phyloP scores from a whole-genome alignment of 2,329 filamentous ascomycete genomes.

The Drechslera avenae region DNA sequence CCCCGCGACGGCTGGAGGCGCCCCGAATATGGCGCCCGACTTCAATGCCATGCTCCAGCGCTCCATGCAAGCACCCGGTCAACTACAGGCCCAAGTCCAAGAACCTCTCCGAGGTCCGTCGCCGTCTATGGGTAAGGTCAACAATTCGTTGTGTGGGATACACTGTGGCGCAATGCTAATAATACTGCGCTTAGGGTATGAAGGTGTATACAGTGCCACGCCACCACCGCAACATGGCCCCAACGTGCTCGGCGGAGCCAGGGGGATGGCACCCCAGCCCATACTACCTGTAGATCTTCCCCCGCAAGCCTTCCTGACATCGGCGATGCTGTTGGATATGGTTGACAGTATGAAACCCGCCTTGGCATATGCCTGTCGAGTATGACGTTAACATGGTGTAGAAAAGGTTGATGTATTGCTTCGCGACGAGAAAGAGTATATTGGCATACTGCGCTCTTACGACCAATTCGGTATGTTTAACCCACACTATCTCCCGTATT shows the following conservation, averaged over 20 bases:
- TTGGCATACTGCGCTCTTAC: constrained; percentile 92
- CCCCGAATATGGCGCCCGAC: constrained; percentile 37
- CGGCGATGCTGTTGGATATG: constrained; percentile 90
- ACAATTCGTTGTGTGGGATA: constrained; percentile 1
- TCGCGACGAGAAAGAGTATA: constrained; percentile 90
- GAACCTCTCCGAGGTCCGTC: constrained; percentile 34
- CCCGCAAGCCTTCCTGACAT: constrained; percentile 98
- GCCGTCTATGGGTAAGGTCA: constrained; percentile 33
- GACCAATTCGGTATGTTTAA: constrained; percentile 83
- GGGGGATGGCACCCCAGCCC: constrained; percentile 28
- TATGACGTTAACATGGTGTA: constrained; percentile 49
- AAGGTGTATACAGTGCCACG: constrained; percentile 46
- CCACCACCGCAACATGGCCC: constrained; percentile 58
- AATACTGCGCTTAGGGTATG: constrained; percentile 36
- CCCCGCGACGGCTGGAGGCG: constrained; percentile 37
- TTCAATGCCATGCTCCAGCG: constrained; percentile 48
- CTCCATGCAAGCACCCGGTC: constrained; percentile 39
- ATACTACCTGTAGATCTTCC: constrained; percentile 59
- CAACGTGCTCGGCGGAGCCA: constrained; percentile 38
- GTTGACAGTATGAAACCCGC: constrained; percentile 75
- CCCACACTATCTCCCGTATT: neutral
- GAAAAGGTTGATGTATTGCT: constrained; percentile 94
- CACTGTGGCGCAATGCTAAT: constrained; percentile 25
- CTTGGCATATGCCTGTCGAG: constrained; percentile 5
- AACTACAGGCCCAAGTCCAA: constrained; percentile 25